Conservation (phyloP, 2,329 filamentous ascomycete species). For the Fonsecaea nubica region DNA sequence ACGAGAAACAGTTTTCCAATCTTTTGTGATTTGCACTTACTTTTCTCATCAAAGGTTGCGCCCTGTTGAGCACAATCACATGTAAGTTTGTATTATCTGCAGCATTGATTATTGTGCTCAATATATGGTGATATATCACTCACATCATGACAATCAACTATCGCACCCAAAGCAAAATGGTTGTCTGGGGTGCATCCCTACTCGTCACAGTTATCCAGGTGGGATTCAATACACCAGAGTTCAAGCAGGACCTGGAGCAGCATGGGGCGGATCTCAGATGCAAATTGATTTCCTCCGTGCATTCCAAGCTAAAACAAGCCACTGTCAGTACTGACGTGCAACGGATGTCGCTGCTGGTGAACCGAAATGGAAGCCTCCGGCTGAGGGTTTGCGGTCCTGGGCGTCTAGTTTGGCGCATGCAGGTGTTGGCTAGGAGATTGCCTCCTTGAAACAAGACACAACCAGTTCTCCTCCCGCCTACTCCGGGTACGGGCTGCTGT, state of each 20-base stretch:
- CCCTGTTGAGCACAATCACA: too few relatives aligned
- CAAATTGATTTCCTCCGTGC: background rate
- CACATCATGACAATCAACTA: background rate
- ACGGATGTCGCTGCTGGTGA: constrained; percentile 1
- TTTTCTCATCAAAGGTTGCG: too few relatives aligned
- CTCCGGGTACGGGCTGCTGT: background rate
- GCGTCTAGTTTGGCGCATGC: constrained; percentile 2
- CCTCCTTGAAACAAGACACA: constrained; percentile 7
- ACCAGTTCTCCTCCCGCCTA: background rate
- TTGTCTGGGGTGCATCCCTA: background rate
- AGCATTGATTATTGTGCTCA: background rate
- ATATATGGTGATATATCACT: background rate
- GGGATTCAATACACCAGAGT: background rate
- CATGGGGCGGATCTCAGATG: constrained; percentile 2
- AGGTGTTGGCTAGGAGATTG: constrained; percentile 7
- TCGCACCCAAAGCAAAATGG: background rate
- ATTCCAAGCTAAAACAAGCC: constrained; percentile 6
- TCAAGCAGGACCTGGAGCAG: background rate
- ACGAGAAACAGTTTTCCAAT: too few relatives aligned
- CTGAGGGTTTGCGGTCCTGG: background rate
- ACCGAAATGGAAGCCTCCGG: constrained; percentile 5
- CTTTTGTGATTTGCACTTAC: too few relatives aligned
- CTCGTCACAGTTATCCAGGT: background rate
- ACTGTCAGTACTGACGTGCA: background rate
- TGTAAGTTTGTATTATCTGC: too few relatives aligned